Base-by-base conservation (phyloP, 1,284 basidiomycete species). In the Trametes hirsuta region DNA sequence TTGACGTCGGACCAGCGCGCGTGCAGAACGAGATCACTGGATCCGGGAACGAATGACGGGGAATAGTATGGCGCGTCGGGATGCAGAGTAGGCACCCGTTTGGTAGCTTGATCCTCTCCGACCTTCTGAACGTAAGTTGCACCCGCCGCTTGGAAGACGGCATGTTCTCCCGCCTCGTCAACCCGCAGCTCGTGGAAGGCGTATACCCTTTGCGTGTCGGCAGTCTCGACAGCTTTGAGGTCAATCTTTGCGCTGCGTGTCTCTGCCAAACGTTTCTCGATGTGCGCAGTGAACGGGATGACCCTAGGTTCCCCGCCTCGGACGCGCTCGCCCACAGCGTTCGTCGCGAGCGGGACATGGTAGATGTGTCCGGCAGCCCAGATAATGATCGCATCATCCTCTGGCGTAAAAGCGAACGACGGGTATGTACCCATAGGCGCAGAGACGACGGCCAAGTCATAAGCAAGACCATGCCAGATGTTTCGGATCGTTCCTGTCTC, bases 361-460 rank as follows among this genome's bases (percentile, higher is more conserved):
- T 84, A 83, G 21, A 91, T 87, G 62, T 88, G 82, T 9, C 88
- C 88, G 2, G 84, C 81, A 4, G 88, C 86, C 88, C 88, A 91
- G 57, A 91, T 85, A 62, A 91, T 78, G 57, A 91, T 75, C 0
- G 84, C 86, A 61, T 82, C 77, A 63, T 87, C 84, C 6, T 75
- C 72, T 0, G 86, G 84, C 0, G 84, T 82, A 71, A 90, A 90
- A 3, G 87, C 79, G 66, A 87, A 91, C 1, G 87, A 85, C 0
- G 89, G 88, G 65, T 90, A 91, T 24, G 88, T 88, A 15, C 88
- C 87, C 85, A 89, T 89, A 0, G 88, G 86, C 5, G 88, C 85
- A 10, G 83, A 88, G 48, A 88, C 77, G 4, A 73, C 71, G n/a
- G 79, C 78, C 15, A 85, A 75, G 67, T 91, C 88, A 64, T 87